Evolutionary conservation across 352 stramenopile species (phyloP), one percentile per base, ranked within the genome.

Genomic region (Phytophthora palmivora): DNA sequence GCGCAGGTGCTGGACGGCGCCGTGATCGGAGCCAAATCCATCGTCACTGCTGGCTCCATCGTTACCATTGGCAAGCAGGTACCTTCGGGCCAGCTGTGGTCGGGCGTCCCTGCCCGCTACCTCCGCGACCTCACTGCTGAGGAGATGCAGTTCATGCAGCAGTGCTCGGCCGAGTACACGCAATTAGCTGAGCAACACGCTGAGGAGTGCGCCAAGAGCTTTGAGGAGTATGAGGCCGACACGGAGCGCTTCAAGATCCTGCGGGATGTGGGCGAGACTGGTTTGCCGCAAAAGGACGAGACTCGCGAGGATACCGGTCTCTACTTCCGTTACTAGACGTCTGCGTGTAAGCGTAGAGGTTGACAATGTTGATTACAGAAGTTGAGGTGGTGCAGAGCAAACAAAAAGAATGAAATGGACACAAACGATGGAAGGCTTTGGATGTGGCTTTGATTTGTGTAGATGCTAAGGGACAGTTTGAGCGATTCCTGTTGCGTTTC

Each of bases 1-100:
- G 89, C 89, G 7, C 86, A 96, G 64, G 87, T 98, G 52, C 78
- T 97, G 28, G 93, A 98, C 68, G 90, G 90, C 52, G 87, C 89
- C 3, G 87, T 92, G 44, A 79, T 98, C 24, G 88, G 87, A 51
- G 82, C 75, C 55, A 87, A 96, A 66, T 95, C 92, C 49, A 94
- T 97, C 54, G 69, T 98, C 52, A 96, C 91, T 50, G 84, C 92
- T 37, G 92, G 92, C 30, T 95, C 92, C 24, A 91, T 97, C 65
- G 87, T 97, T 41, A 89, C 90, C 16, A 72, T 80, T 39, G 84
- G 82, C 72, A 96, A 94, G 70, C 86, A 87, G 47, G 84, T 98
- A 37, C 89, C 91, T n/a, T 81, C 85, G 11, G 89, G 91, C 5
- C 90, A 98, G 78, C 81, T 96, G 55, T 96, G 88, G 88, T 96